Evolutionary conservation across 495 filamentous ascomycete genomes (phyloP), one percentile per base, ranked within the genome.

Genomic region (Oidiodendron maius): DNA sequence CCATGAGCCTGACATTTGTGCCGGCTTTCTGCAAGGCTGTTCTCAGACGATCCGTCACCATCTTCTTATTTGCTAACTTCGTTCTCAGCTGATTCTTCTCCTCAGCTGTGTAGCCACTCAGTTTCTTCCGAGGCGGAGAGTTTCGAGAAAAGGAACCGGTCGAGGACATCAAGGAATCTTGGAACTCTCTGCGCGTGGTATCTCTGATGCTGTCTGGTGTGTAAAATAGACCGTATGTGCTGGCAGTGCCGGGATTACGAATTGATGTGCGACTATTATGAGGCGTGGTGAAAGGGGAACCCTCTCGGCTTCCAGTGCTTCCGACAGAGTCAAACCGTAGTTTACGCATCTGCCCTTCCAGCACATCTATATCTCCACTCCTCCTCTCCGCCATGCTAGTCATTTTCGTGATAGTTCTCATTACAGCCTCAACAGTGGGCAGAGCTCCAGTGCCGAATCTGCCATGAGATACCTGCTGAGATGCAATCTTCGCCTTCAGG

Each of bases 391-490:
- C 83, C 87, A 96, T 95, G 50, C 68, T 79, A 44, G 90, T 97
- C 80, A 99, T 87, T 46, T 93, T 96, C 44, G 71, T 70, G 52
- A 99, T 95, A 4, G 94, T 97, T 41, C 84, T 86, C 36, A 87
- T 80, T 16, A 97, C 89, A 6, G 89, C 88, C 53, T 96, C 94
- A 1, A 96, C 84, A 0, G 91, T 96, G 2, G 93, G 94, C 1
- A 65, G 60, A 11, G 63, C 46, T 5, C 26, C 26, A 20, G 57
- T 62, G 1, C 64, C 59, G 47, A 51, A 61, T 35, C 65, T 68
- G 30, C 71, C 66, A 12, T 59, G 65, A 17, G 69, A 69, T 24
- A 66, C 64, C 9, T 65, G 62, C 1, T 73, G 71, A 13, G 78
- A 74, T 1, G 86, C 82, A 18, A 97, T 71, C 55, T 83, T 86